These are phyloP conservation scores for Aureobasidium sp. DNA, from an alignment of 2,329 filamentous ascomycete species.

Conservation along the genomic window DNA sequence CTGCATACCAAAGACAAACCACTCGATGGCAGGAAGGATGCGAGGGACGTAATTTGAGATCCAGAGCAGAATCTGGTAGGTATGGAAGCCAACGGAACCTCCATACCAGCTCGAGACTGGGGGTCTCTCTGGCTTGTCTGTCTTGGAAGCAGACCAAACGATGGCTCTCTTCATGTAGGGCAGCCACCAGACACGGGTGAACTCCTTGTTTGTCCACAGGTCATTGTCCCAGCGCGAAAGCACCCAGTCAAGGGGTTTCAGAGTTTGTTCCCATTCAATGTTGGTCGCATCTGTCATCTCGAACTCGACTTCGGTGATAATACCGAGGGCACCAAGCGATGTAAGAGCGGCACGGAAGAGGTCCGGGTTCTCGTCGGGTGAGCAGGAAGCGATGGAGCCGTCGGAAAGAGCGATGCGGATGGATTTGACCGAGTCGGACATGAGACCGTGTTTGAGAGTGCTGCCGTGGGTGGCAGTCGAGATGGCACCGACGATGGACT, in stretches of 20 bases:
- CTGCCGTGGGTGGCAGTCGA: constrained; percentile 91
- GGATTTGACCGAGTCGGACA: constrained; percentile 67
- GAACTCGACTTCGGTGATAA: constrained; percentile 84
- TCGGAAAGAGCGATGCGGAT: constrained; percentile 76
- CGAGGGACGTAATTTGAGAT: constrained; percentile 68
- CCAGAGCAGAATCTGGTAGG: constrained; percentile 87
- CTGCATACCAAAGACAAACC: constrained; percentile 96
- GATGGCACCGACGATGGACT: constrained; percentile 87
- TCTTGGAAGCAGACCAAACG: constrained; percentile 81
- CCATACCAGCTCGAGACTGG: constrained; percentile 72
- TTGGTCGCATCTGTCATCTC: constrained; percentile 71
- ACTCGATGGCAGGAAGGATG: constrained; percentile 80
- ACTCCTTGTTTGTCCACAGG: constrained; percentile 80
- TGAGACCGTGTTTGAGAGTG: constrained; percentile 70
- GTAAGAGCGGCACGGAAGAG: constrained; percentile 84
- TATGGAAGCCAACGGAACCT: constrained; percentile 69
- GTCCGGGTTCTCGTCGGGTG: constrained; percentile 56
- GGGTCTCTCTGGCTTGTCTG: constrained; percentile 49
- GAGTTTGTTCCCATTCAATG: constrained; percentile 76
- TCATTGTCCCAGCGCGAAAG: constrained; percentile 61
- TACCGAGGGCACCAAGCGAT: constrained; percentile 80
- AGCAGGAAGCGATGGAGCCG: constrained; percentile 64
- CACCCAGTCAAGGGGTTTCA: constrained; percentile 61
- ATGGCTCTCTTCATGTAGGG: constrained; percentile 84
- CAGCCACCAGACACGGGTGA: constrained; percentile 95